Base-by-base conservation (phyloP, 495 filamentous ascomycete species). In the Aspergillus conjunctus region DNA sequence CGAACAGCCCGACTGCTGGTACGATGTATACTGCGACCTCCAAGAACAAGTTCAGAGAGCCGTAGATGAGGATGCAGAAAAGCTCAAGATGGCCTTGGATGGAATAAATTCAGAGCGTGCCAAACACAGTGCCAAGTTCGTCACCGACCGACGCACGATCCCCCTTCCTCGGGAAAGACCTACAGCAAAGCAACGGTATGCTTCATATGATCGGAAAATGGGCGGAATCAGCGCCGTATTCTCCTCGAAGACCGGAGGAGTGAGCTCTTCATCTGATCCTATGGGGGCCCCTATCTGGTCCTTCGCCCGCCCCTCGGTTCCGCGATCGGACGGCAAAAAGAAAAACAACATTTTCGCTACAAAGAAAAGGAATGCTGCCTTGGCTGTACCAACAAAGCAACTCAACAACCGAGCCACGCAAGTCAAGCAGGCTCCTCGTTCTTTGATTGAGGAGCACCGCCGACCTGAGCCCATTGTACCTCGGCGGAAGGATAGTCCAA, bases 21-120 rank as follows among this genome's bases (percentile, higher is more conserved):
- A 84, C 58, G 82, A 87, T 41, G 69, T 89, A 10, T 91, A 92
- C 69, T 72, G 72, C 60, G 78, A 81, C 52, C 71, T 84, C 18
- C 61, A 63, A 15, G 69, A 72, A 39, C 73, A 79, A 49, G 74
- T 76, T 9, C 70, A 81, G 59, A 73, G 71, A 44, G 76, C 77
- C 18, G 71, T 83, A 10, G 74, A 81, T 17, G 69, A 76, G 49
- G 81, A 85, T 59, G 74, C 80, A 10, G 74, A 79, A 49, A 70
- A 66, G 34, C 67, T 87, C 48, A 81, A 79, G 51, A 73, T 75
- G 64, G 74, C 76, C 4, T 66, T 86, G 53, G 75, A 81, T 33
- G 78, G 75, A 3, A 76, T 85, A 56, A 79, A 77, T 52, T 75
- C 77, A 22, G 73, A 81, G 45, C 74, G 77, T n/a, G 76, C 71